Evolutionary conservation across 306 rosid species (phyloP).

Genomic region (Alnus glutinosa): DNA sequence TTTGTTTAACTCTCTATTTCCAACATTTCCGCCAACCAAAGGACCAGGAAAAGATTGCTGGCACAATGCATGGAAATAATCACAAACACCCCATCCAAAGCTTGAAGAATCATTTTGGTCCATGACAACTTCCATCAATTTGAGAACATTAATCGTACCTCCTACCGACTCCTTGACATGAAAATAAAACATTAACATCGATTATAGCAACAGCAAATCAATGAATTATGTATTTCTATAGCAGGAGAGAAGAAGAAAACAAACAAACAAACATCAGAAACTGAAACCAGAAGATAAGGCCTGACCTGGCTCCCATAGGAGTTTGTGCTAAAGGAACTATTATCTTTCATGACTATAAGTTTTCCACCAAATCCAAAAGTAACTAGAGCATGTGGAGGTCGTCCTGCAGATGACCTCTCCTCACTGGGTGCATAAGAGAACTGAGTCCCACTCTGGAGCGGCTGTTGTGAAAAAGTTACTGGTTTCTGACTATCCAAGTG

Average conservation of each 20-base stretch:
- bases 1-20: conserved; percentile 78
- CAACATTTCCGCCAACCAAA: conserved; percentile 84
- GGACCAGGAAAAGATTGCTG: conserved; percentile 96
- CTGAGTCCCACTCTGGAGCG: conserved; percentile 52
- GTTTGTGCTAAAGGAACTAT: conserved; percentile 39
- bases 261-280: conserved; percentile 22
- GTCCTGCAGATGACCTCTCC: conserved; percentile 78
- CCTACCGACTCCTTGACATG: conserved; percentile 61
- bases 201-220: background rate
- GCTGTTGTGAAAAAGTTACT: conserved; percentile 47
- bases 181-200: background rate
- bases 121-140: conserved; percentile 66
- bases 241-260: background rate
- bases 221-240: background rate
- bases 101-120: conserved; percentile 43
- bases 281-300: conserved; percentile 30
- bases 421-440: conserved; percentile 48
- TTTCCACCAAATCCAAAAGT: conserved; percentile 96
- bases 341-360: conserved; percentile 78
- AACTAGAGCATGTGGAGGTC: conserved; percentile 85
- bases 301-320: conserved; percentile 75
- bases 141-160: conserved; percentile 68
- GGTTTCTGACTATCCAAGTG: conserved; percentile 51
- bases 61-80: conserved; percentile 71
- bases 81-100: conserved; percentile 41